Base-by-base conservation (phyloP, 305 asterid genomes). In the Lippia alba region DNA sequence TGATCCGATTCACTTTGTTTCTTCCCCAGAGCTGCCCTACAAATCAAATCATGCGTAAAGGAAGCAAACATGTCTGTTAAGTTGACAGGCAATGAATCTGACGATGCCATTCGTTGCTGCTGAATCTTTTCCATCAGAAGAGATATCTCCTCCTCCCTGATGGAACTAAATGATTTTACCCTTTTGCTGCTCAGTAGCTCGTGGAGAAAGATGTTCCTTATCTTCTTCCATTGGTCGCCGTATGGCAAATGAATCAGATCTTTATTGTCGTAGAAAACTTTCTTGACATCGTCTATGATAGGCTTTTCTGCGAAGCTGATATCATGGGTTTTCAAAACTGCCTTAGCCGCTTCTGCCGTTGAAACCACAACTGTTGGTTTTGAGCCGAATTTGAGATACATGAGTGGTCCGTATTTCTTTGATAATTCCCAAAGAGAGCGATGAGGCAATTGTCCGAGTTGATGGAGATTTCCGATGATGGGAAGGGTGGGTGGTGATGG, bases 21-120 rank as follows among this genome's bases (percentile, higher is more conserved):
- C 73, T 71, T 81, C 24, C 93, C 89, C 0, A 87, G 78, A 3
- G 89, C 85, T 0, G 84, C 74, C 20, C 87, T 69, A 4, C 84
- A 79, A 0, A 79, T 72, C 14, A 86, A 19, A 40, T 75, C 70
- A 49, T 82, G 82, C 4, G 76, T 46, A 1, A 80, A 10, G 0
- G 74, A 4, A 10, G 62, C 3, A n/a, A 86, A 82, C 69, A 72
- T 9, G 0, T 67, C 69, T 9, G 78, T 82, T 70, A 82, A 61
- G 66, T 82, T 56, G 39, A 80, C 76, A 3, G 71, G 49, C 49
- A n/a, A n/a, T n/a, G n/a, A n/a, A n/a, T n/a, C n/a, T n/a, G 24
- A 24, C 2, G 61, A 33, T 4, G 56, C 17, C 3, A 34, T 56
- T 16, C 61, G 18, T 0, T 53, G 16, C 9, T 39, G 60, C 8